Evolutionary conservation across 2,329 filamentous ascomycete genomes (phyloP).

Genomic region (Myriangium duriaei): DNA sequence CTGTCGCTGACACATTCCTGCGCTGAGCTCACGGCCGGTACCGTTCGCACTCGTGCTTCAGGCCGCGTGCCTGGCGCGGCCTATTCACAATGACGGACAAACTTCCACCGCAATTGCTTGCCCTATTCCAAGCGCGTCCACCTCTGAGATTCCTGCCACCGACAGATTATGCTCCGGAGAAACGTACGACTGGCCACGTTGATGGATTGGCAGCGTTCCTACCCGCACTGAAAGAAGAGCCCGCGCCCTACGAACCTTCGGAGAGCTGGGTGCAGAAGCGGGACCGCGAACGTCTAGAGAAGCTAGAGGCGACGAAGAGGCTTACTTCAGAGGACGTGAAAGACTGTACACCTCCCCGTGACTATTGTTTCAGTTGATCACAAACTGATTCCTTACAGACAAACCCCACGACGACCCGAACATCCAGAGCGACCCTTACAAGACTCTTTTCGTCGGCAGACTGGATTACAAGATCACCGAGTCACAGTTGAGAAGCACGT

Average conservation of each 20-base stretch:
- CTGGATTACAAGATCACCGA: slow-evolving; percentile 82
- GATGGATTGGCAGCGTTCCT: slow-evolving; percentile 64
- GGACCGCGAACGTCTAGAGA: slow-evolving; percentile 73
- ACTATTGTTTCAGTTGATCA: neutral
- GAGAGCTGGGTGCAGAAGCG: slow-evolving; percentile 88
- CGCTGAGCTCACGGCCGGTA: too few relatives aligned
- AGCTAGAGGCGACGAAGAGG: slow-evolving; percentile 54
- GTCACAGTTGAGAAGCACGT: slow-evolving; percentile 84
- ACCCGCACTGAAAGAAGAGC: slow-evolving; percentile 60
- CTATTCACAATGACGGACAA: slow-evolving; percentile 99
- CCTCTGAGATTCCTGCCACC: slow-evolving; percentile 81
- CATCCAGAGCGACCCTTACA: slow-evolving; percentile 85
- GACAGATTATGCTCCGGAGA: slow-evolving; percentile 68
- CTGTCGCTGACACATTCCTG: too few relatives aligned
- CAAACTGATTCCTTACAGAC: slow-evolving; percentile 37
- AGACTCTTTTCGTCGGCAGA: slow-evolving; percentile 83
- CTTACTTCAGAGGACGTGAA: slow-evolving; percentile 51
- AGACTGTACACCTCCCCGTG: slow-evolving; percentile 14
- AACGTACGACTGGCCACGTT: slow-evolving; percentile 63
- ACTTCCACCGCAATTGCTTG: slow-evolving; percentile 80
- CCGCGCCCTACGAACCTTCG: slow-evolving; percentile 63
- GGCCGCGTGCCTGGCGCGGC: too few relatives aligned
- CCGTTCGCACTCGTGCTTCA: too few relatives aligned
- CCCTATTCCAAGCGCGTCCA: slow-evolving; percentile 89
- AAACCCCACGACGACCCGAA: slow-evolving; percentile 77